phyloP scores from a whole-genome alignment of 2,329 filamentous ascomycete species.

The Fusarium proliferatum region DNA sequence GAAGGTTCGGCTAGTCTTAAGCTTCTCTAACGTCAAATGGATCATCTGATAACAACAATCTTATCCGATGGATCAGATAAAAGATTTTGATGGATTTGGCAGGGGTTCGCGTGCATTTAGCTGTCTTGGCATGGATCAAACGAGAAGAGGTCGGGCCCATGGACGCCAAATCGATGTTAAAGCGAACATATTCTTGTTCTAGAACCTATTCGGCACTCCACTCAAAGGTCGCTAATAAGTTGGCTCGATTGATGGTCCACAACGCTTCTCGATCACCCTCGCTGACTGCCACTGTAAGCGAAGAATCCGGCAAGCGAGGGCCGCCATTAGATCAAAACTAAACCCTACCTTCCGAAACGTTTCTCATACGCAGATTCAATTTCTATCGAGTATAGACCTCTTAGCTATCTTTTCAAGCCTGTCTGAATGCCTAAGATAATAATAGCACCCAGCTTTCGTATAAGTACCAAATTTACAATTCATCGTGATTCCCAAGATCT shows the following conservation, averaged over 20 bases:
- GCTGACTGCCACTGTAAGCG: too few relatives aligned
- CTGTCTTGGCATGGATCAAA: fast-evolving
- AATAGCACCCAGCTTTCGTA: too few relatives aligned
- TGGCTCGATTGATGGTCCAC: fast-evolving
- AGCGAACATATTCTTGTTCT: fast-evolving
- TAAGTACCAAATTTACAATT: too few relatives aligned
- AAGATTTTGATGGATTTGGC: neutral
- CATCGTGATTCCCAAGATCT: too few relatives aligned
- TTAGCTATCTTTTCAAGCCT: too few relatives aligned
- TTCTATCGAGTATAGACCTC: too few relatives aligned
- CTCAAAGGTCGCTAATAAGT: fast-evolving
- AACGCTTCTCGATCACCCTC: too few relatives aligned
- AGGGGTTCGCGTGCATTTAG: fast-evolving
- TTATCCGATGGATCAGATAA: neutral
- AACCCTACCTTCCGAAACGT: too few relatives aligned
- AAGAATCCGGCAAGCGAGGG: too few relatives aligned
- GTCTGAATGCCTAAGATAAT: too few relatives aligned
- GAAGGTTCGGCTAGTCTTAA: neutral
- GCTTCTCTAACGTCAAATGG: neutral
- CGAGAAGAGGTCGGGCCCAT: neutral
- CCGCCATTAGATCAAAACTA: too few relatives aligned
- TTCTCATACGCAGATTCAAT: too few relatives aligned
- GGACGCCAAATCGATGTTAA: neutral
- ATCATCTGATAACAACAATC: neutral
- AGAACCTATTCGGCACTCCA: neutral